Conservation (phyloP, 2,329 filamentous ascomycete genomes). For the Pseudogymnoascus destructans region DNA sequence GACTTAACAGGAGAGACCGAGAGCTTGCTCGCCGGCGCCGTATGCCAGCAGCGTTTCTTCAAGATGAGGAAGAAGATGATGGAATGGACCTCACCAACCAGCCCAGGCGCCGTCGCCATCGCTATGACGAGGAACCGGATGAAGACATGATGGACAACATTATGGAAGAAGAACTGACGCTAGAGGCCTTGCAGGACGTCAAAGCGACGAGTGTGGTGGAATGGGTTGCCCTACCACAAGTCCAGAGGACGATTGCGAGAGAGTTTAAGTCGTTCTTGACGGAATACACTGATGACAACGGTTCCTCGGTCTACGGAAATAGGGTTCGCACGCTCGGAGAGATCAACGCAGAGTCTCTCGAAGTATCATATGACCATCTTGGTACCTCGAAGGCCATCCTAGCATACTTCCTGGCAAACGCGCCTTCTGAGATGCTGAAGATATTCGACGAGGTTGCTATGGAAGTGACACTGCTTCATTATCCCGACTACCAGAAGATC, state of each 20-base stretch:
- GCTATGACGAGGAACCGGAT: conserved; percentile 89
- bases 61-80: conserved; percentile 73
- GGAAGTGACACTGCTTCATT: conserved; percentile 90
- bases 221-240: conserved; percentile 82
- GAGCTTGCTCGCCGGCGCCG: conserved; percentile 54
- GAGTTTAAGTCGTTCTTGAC: conserved; percentile 98
- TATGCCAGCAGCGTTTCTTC: conserved; percentile 61
- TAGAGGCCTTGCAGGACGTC: conserved; percentile 83
- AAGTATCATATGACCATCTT: conserved; percentile 91
- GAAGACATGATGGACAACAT: conserved; percentile 87
- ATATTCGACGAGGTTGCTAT: conserved; percentile 95
- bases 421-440: conserved; percentile 86
- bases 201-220: conserved; percentile 89
- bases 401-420: conserved; percentile 91
- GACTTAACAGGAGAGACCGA: conserved; percentile 60
- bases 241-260: conserved; percentile 83
- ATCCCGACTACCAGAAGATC: conserved; percentile 94
- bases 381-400: conserved; percentile 83
- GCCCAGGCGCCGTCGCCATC: conserved; percentile 70
- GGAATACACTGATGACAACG: conserved; percentile 82
- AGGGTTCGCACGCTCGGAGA: conserved; percentile 93
- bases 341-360: conserved; percentile 88
- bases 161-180: conserved; percentile 87
- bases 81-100: conserved; percentile 76
- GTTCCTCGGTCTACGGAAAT: conserved; percentile 86